Evolutionary conservation across 1,139 yeast species (phyloP).

Genomic region (Casaregolazyma suthepensis): DNA sequence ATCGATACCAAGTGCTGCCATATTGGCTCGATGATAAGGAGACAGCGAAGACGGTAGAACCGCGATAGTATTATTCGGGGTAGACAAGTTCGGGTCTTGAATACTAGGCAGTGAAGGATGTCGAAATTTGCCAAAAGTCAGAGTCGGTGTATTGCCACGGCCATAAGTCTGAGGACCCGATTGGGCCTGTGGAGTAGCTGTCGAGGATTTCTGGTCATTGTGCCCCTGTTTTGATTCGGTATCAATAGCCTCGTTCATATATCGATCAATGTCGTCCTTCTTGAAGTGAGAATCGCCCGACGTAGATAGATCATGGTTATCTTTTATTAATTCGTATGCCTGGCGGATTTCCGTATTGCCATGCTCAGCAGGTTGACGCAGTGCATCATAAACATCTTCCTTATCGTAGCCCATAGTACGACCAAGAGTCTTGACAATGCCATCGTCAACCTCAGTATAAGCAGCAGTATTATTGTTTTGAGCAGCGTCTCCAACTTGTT

Average conservation of each 20-base stretch:
- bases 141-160: slow-evolving; percentile 30
- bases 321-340: slow-evolving; percentile 83
- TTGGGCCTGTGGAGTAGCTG: slow-evolving; percentile 10
- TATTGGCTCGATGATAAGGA: slow-evolving; percentile 87
- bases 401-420: slow-evolving; percentile 90
- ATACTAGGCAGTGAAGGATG: slow-evolving; percentile 30
- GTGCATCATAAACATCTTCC: slow-evolving; percentile 77
- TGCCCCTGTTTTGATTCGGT: not conserved
- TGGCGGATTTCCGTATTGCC: slow-evolving; percentile 76
- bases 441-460: slow-evolving; percentile 54
- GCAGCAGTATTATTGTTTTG: slow-evolving; percentile 26
- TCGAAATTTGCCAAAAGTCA: slow-evolving; percentile 31
- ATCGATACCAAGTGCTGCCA: slow-evolving; percentile 47
- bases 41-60: slow-evolving; percentile 91
- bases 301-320: slow-evolving; percentile 43
- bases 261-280: slow-evolving; percentile 30
- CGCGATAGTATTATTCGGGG: slow-evolving; percentile 61
- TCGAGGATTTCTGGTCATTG: slow-evolving; percentile 1
- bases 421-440: slow-evolving; percentile 70
- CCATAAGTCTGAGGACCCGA: slow-evolving; percentile 15
- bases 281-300: slow-evolving; percentile 21
- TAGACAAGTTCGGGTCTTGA: slow-evolving; percentile 31
- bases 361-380: slow-evolving; percentile 38
- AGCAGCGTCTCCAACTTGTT: slow-evolving; percentile 22
- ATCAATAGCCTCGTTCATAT: slow-evolving; percentile 23